Evolutionary conservation across 2,329 filamentous ascomycete species (phyloP), one percentile per base, ranked within the genome.

Genomic region (Raffaelea albimanens): DNA sequence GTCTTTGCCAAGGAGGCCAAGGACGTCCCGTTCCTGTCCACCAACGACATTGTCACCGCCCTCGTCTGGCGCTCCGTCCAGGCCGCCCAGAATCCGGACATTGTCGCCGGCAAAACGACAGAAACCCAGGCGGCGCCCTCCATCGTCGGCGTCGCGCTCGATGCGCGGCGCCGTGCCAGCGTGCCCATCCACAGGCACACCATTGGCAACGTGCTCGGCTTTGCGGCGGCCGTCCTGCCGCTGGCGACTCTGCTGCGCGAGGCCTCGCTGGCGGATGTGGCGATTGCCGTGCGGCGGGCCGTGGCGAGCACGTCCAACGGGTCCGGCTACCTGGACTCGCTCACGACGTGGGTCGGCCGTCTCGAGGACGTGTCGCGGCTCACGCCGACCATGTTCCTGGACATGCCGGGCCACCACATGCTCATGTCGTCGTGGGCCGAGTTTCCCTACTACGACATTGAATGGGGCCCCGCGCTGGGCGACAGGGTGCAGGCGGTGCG

Each of bases 201-300:
- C 8, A 25, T 46, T 9, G 44, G 44, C 38, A 46, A 46, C 44
- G 41, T 46, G 18, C 23, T 46, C 18, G 44, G 44, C 29, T 46
- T 41, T 7, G 44, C 44, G 1, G 23, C 44, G 9, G 44, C 22
- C 8, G 18, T 22, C 3, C 25, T 46, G 8, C 19, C 40, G n/a
- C 25, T 46, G 14, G 1, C 29, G 5, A 19, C 23, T 1, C 14
- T 46, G 34, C 5, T 38, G 5, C 20, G n/a, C 9, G 16, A 19
- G 13, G 38, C 44, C 5, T 31, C 2, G 10, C 16, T 46, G 3
- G 44, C 44, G 18, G 44, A 46, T 21, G n/a, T 42, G 4, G 44
- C 44, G 8, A 36, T 25, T 11, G 3, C 19, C 8, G 40, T 42
- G 18, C 44, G 29, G n/a, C 3, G 18, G 4, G 8, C 25, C 39